Evolutionary conservation across 805 yeast species (phyloP).

Genomic region (Pichia gijzeniarum): DNA sequence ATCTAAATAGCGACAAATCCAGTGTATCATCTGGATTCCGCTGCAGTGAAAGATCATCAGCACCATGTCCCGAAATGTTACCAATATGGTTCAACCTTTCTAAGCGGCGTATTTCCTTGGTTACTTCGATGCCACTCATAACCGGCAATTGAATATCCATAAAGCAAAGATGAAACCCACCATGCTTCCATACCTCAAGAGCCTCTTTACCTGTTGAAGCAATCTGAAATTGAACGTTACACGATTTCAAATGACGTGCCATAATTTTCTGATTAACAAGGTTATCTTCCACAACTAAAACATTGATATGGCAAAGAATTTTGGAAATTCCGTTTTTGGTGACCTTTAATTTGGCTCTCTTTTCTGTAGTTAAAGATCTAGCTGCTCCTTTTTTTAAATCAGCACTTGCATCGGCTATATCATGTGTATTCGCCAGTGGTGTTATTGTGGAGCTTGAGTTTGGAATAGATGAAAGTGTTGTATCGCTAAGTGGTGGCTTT

Average conservation of each 20-base stretch:
- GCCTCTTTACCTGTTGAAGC: conserved; percentile 96
- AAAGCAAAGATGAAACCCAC: conserved; percentile 88
- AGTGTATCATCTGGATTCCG: conserved; percentile 40
- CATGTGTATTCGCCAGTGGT: background rate
- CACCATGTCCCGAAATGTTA: conserved; percentile 28
- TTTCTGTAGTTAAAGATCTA: background rate
- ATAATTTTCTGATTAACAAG: conserved; percentile 88
- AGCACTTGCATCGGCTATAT: background rate
- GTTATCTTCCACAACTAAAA: conserved; percentile 93
- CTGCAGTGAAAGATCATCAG: background rate
- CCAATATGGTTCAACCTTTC: conserved; percentile 82
- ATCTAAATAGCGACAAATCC: conserved; percentile 59
- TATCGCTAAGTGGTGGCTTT: background rate
- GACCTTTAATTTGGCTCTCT: background rate
- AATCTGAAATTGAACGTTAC: conserved; percentile 74
- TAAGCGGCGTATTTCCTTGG: conserved; percentile 80
- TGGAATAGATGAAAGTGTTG: background rate
- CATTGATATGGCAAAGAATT: conserved; percentile 84
- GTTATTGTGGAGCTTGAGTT: conserved; percentile 1
- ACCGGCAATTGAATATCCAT: conserved; percentile 98
- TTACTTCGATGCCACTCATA: conserved; percentile 91
- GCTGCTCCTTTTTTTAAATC: background rate
- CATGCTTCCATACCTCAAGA: conserved; percentile 86
- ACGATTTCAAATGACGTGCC: conserved; percentile 80
- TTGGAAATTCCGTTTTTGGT: conserved; percentile 39